Evolutionary conservation across 805 yeast genomes (phyloP).

Genomic region (Teunomyces pallodes): DNA sequence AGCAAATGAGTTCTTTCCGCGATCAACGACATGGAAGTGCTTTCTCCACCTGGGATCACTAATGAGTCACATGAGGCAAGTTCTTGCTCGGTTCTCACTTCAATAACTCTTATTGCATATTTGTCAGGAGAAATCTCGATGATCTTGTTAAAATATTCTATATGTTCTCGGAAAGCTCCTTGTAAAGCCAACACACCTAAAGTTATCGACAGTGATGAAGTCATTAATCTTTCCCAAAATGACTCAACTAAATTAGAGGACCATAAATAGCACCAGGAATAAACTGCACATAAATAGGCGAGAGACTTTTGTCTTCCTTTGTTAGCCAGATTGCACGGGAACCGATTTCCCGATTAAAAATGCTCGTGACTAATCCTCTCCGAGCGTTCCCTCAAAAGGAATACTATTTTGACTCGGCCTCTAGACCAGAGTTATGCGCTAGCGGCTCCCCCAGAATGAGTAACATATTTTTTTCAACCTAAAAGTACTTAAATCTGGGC

Average conservation of each 20-base stretch:
- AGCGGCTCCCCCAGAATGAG: conserved; percentile 7
- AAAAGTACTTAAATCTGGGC: conserved; percentile 1
- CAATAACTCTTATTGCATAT: conserved; percentile 35
- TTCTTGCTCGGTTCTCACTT: conserved; percentile 54
- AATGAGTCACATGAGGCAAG: conserved; percentile 53
- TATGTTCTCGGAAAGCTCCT: conserved; percentile 76
- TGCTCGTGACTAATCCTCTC: neutral
- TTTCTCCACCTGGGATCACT: conserved; percentile 73
- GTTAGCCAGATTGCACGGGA: neutral
- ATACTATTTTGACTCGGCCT: neutral
- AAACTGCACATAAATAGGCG: conserved; percentile 1
- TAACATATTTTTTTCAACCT: neutral
- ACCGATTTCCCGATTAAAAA: neutral
- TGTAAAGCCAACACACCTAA: conserved; percentile 76
- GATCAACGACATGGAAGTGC: conserved; percentile 66
- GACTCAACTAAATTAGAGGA: neutral
- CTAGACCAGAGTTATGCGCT: neutral
- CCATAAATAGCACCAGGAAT: neutral
- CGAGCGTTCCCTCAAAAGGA: neutral
- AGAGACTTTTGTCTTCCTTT: no score
- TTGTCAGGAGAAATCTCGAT: conserved; percentile 11
- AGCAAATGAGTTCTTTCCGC: conserved; percentile 64
- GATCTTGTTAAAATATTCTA: conserved; percentile 45
- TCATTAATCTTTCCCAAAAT: conserved; percentile 8
- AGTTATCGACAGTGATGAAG: neutral